Base-by-base conservation (phyloP, 2,329 filamentous ascomycete genomes). In the Clarireedia paspali region DNA sequence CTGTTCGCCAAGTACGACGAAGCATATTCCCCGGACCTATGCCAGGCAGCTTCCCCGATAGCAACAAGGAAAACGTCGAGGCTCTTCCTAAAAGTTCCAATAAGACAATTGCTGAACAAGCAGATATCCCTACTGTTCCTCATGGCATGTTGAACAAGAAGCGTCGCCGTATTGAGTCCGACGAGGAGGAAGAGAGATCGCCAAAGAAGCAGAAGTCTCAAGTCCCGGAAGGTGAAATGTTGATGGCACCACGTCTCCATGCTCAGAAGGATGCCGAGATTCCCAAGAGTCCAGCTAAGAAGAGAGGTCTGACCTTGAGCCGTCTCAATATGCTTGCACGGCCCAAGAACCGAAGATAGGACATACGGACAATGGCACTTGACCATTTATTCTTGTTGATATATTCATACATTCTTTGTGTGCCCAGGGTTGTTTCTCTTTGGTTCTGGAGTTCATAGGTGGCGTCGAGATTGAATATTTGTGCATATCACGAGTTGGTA, bases 141-240 rank as follows among this genome's bases (percentile, higher is more conserved):
- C 83, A 86, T 62, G 83, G 83, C 17, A 79, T 87, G 71, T 70
- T 74, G 6, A 85, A 82, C 72, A 86, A 87, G 75, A 87, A 85
- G 71, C 79, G 83, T 26, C 76, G 79, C 63, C 76, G 83, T n/a
- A 76, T 77, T 15, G 77, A 71, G 52, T 77, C 75, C 48, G 80
- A 82, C 54, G 81, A 83, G 53, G 77, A 80, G 36, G 75, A 75
- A 0, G 76, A 78, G 50, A 77, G 79, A 14, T 77, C 77, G 1
- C 72, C 75, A 26, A 86, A 86, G 76, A 85, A 84, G 72, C 75
- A 75, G 40, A 82, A 77, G 71, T 34, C 53, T 6, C 42, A 56
- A 34, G 66, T 51, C 38, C 60, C 63, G 24, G 66, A 65, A 57
- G 65, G 64, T 17, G 56, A 56, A 38, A 64, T 63, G 63, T 60